These are phyloP conservation scores for Aspergillus bertholletiae DNA, from an alignment of 495 filamentous ascomycete species.

Conservation along the genomic window DNA sequence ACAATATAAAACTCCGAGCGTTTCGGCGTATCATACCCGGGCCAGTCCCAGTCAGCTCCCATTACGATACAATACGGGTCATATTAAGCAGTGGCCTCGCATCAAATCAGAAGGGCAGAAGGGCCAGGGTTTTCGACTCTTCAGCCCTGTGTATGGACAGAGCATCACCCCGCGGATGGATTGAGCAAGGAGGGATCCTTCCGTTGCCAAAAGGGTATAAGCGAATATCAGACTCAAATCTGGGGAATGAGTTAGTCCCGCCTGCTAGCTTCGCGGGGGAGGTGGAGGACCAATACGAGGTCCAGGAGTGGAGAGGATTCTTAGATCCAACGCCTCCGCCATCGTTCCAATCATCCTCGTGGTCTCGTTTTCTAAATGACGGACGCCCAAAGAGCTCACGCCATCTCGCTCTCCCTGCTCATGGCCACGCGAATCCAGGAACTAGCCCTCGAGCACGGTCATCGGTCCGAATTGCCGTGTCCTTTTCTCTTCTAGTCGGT, in stretches of 20 bases:
- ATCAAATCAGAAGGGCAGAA: not conserved
- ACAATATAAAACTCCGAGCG: not conserved
- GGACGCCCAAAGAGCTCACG: not conserved
- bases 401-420: no score
- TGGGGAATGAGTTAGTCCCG: not conserved
- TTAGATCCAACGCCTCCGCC: not conserved
- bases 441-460: not conserved
- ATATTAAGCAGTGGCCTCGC: not conserved
- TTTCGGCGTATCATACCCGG: not conserved
- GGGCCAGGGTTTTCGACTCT: not conserved
- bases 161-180: not conserved
- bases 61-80: not conserved
- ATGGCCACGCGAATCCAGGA: not conserved
- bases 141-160: not conserved
- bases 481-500: not conserved
- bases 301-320: not conserved
- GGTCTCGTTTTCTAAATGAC: not conserved
- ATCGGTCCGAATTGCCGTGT: not conserved
- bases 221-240: not conserved
- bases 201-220: not conserved
- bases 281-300: not conserved
- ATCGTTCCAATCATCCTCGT: not conserved
- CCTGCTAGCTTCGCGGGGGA: not conserved
- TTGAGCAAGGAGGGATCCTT: not conserved
- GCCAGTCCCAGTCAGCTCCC: not conserved